phyloP scores from a whole-genome alignment of 225 moss, liverwort and hornwort species.

The Physcomitrellopsis africana region DNA sequence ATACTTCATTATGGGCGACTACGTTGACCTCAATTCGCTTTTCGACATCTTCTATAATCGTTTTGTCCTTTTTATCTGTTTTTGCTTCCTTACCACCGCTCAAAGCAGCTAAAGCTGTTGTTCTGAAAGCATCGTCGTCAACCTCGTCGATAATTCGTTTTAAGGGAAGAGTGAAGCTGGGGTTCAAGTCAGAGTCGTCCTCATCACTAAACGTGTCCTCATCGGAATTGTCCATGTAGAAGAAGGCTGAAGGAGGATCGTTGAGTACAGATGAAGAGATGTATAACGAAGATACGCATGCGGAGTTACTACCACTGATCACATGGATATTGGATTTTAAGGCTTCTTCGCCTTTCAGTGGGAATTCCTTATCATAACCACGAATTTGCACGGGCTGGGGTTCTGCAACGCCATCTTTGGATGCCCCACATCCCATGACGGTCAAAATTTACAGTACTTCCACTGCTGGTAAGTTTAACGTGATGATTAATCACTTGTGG shows the following conservation, averaged over 20 bases:
- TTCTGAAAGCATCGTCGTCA: conserved; percentile 1
- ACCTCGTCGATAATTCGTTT: conserved; percentile 30
- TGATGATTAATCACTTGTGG: background rate
- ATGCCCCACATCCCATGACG: conserved; percentile 66
- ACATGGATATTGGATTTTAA: conserved; percentile 41
- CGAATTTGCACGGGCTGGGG: conserved; percentile 38
- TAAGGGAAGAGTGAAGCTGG: conserved; percentile 28
- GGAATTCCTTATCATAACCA: conserved; percentile 31
- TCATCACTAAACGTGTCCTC: conserved; percentile 37
- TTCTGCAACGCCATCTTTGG: conserved; percentile 56
- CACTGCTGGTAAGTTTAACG: background rate
- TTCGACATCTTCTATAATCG: conserved; percentile 28
- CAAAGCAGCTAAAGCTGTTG: conserved; percentile 59
- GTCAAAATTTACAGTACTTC: conserved; percentile 25
- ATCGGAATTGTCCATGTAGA: conserved; percentile 19
- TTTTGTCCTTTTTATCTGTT: conserved; percentile 7
- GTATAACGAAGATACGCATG: conserved; percentile 37
- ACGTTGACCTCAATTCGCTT: conserved; percentile 35
- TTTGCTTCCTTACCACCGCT: conserved; percentile 22
- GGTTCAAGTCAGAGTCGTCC: conserved; percentile 26
- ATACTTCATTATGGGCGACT: conserved; percentile 19
- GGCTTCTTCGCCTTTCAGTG: conserved; percentile 26
- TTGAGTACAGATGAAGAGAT: conserved; percentile 11
- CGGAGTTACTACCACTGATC: conserved; percentile 19
- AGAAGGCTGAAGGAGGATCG: conserved; percentile 31